Percentiles rank a stretch among this genome's conserved stretches.
Evolutionary conservation across 148 eudicot species (phyloP).

Genomic region (Cornus suecica): DNA sequence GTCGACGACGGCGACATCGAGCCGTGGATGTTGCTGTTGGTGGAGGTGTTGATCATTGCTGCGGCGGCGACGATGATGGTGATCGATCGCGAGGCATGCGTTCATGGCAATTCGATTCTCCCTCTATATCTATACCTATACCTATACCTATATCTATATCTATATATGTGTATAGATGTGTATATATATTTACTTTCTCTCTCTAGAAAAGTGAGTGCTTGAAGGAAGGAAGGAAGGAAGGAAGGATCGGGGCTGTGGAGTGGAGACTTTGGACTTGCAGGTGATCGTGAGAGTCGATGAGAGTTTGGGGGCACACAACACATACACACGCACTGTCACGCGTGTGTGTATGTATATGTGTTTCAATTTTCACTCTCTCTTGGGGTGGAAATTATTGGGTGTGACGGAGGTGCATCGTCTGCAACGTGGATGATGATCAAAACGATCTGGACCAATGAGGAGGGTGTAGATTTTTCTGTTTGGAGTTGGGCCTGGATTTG

Average conservation of each 20-base stretch:
- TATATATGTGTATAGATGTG: too few species aligned
- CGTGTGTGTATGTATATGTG: neutral
- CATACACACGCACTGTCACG: neutral
- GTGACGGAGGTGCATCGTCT: neutral
- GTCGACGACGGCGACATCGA: constrained; percentile 26
- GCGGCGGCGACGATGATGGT: constrained; percentile 13
- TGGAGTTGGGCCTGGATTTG: too few species aligned
- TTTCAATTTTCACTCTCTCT: neutral
- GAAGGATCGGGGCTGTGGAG: neutral
- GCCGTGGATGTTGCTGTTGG: constrained; percentile 12
- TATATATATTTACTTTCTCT: neutral
- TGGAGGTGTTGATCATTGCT: constrained; percentile 18
- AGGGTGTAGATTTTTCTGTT: too few species aligned
- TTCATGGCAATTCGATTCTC: constrained; percentile 18
- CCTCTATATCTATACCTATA: too few species aligned
- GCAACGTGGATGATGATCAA: neutral
- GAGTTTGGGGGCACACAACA: too few species aligned
- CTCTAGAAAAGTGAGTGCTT: neutral
- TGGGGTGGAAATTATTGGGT: neutral
- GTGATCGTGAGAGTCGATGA: neutral
- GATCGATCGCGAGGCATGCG: constrained; percentile 20
- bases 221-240: neutral
- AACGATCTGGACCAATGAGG: too few species aligned
- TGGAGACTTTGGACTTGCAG: constrained; percentile 1
- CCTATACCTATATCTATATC: too few species aligned